A percentile compares a stretch with the other conserved stretches of the same genome.
These are phyloP conservation scores for Fusarium sp. DNA, from an alignment of 2,329 filamentous ascomycete species.

Conservation along the genomic window DNA sequence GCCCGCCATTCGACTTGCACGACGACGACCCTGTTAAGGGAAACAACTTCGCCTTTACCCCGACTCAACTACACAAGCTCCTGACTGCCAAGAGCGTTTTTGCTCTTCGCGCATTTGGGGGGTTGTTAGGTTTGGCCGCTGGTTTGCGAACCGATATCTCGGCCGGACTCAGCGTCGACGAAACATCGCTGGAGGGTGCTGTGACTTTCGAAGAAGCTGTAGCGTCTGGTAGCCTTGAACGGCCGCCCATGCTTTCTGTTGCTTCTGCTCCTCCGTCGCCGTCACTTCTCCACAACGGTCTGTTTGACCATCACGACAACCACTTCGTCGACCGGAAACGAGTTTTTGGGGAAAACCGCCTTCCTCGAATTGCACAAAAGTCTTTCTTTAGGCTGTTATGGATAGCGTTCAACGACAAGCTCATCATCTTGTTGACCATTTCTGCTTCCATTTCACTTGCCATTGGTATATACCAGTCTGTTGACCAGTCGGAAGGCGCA, in stretches of 20 bases:
- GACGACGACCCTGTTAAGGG: constrained; percentile 47
- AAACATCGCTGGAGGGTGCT: constrained; percentile 59
- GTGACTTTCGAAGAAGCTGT: constrained; percentile 65
- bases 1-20: constrained; percentile 45
- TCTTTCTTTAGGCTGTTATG: constrained; percentile 75
- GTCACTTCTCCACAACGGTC: constrained; percentile 45
- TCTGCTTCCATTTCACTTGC: constrained; percentile 81
- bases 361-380: constrained; percentile 73
- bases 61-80: constrained; percentile 66
- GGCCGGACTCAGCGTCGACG: constrained; percentile 64
- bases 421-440: constrained; percentile 77
- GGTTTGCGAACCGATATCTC: constrained; percentile 64
- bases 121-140: constrained; percentile 63
- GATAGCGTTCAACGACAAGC: constrained; percentile 87
- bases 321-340: constrained; percentile 71
- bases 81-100: constrained; percentile 63
- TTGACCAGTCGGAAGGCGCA: constrained; percentile 62
- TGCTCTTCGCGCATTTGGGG: constrained; percentile 66
- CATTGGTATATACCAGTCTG: constrained; percentile 80
- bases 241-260: constrained; percentile 44
- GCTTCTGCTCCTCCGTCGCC: constrained; percentile 41
- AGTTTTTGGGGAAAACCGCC: constrained; percentile 74
- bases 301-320: constrained; percentile 48
- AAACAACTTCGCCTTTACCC: constrained; percentile 67
- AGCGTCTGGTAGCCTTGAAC: constrained; percentile 53